These are phyloP conservation scores for Raffaelea arxii DNA, from an alignment of 2,329 filamentous ascomycete species.

Conservation along the genomic window DNA sequence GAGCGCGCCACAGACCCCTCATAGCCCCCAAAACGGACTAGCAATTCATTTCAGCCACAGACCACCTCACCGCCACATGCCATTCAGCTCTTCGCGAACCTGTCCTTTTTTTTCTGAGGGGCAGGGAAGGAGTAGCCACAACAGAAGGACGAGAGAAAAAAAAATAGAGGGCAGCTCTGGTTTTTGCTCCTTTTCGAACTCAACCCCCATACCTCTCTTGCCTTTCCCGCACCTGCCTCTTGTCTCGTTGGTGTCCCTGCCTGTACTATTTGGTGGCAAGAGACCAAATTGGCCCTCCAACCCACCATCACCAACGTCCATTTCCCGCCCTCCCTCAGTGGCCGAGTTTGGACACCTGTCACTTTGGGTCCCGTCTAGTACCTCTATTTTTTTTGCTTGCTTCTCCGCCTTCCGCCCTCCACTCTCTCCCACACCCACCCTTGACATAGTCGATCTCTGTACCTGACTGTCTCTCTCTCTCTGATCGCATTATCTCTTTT, in stretches of 20 bases:
- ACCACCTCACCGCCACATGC: conserved; percentile 1
- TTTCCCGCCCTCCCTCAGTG: neutral
- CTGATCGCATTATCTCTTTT: neutral
- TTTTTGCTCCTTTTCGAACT: neutral
- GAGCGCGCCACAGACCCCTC: neutral
- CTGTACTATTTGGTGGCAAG: neutral
- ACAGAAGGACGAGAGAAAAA: neutral
- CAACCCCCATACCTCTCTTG: conserved; percentile 8
- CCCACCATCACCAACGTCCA: conserved; percentile 6
- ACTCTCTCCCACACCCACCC: neutral
- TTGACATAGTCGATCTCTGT: neutral
- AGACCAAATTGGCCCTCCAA: conserved; percentile 10
- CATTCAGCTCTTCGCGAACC: conserved; percentile 2
- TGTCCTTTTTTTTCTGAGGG: conserved; percentile 9
- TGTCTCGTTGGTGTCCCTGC: neutral
- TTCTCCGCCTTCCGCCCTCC: no score
- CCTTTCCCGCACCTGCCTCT: conserved; percentile 4
- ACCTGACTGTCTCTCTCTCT: neutral
- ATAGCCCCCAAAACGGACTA: no score
- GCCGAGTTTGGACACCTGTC: neutral
- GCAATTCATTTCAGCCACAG: no score
- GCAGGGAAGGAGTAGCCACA: conserved; percentile 7
- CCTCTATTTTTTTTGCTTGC: no score
- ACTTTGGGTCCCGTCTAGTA: neutral
- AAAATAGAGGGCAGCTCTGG: neutral